Conservation (phyloP, 306 rosid genomes). For the Lathyrus aphaca region DNA sequence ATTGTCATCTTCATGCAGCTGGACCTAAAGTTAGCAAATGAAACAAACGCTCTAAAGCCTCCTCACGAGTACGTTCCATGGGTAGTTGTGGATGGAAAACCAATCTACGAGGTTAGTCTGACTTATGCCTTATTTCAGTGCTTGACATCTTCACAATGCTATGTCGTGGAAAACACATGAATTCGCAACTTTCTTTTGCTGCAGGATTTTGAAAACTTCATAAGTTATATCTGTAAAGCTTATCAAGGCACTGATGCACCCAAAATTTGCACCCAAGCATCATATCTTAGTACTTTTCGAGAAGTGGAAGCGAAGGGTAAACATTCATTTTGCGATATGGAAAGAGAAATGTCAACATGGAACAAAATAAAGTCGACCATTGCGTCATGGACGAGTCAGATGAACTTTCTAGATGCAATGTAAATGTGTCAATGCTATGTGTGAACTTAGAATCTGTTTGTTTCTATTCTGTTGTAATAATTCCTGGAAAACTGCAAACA, state of each 20-base stretch:
- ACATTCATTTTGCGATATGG: constrained; percentile 42
- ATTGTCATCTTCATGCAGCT: constrained; percentile 62
- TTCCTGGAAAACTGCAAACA: constrained; percentile 20
- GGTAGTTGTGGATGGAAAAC: constrained; percentile 88
- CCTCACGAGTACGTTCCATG: constrained; percentile 88
- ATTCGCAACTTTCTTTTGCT: constrained; percentile 27
- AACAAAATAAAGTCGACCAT: constrained; percentile 50
- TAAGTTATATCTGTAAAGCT: constrained; percentile 74
- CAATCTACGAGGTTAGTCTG: constrained; percentile 80
- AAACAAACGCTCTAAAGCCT: constrained; percentile 73
- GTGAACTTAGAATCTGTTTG: constrained; percentile 27
- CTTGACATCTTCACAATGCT: background rate
- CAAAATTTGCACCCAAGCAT: constrained; percentile 51
- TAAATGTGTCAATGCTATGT: constrained; percentile 30
- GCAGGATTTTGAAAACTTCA: constrained; percentile 77
- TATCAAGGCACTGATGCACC: constrained; percentile 57
- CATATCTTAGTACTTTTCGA: constrained; percentile 40
- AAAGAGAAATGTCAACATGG: constrained; percentile 33
- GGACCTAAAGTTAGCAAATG: constrained; percentile 69
- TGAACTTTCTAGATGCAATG: constrained; percentile 39
- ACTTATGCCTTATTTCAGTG: background rate
- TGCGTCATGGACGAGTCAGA: constrained; percentile 47
- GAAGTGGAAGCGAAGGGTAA: constrained; percentile 30
- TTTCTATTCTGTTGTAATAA: constrained; percentile 22
- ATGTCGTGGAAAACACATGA: background rate